A percentile compares a stretch with the other conserved stretches of the same genome.
These are phyloP conservation scores for Penicillium frequentans DNA, from an alignment of 2,329 filamentous ascomycete species.

Conservation along the genomic window DNA sequence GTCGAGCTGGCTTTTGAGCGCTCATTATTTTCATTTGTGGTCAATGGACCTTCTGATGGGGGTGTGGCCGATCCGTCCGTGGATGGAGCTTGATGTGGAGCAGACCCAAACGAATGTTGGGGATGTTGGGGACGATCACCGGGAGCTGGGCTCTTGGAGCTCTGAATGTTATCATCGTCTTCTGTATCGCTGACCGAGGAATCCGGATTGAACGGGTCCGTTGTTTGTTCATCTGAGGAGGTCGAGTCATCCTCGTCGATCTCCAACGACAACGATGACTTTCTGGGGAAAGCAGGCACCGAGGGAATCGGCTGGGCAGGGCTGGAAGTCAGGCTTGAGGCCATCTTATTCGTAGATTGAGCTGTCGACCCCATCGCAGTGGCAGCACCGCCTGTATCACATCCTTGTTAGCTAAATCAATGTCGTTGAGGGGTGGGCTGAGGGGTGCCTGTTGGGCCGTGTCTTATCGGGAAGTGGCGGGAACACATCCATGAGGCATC, in stretches of 20 bases:
- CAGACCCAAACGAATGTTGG: slow-evolving; percentile 14
- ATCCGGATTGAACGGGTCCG: slow-evolving; percentile 42
- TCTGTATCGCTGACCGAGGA: slow-evolving; percentile 28
- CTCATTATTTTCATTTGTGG: slow-evolving; percentile 5
- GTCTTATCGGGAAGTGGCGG: slow-evolving; percentile 24
- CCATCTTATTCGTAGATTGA: slow-evolving; percentile 13
- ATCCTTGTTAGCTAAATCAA: slow-evolving; percentile 6
- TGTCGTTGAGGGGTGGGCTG: not conserved
- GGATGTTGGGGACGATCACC: slow-evolving; percentile 13
- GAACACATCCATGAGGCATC: slow-evolving; percentile 1
- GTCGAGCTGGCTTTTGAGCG: not conserved
- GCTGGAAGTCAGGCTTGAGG: not conserved
- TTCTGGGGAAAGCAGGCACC: slow-evolving; percentile 18
- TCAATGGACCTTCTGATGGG: slow-evolving; percentile 3
- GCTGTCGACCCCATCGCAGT: slow-evolving; percentile 1
- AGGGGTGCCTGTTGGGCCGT: not conserved
- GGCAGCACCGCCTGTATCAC: slow-evolving; percentile 12
- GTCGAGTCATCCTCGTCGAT: slow-evolving; percentile 27
- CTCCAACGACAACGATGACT: slow-evolving; percentile 23
- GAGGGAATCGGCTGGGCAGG: slow-evolving; percentile 2
- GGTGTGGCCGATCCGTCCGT: slow-evolving; percentile 19
- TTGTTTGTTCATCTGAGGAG: slow-evolving; percentile 34
- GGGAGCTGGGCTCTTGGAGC: slow-evolving; percentile 8
- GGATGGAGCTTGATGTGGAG: slow-evolving; percentile 27
- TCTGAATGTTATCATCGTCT: slow-evolving; percentile 8